phyloP scores from a whole-genome alignment of 768 basidiomycete genomes.

The Serendipita vermifera region DNA sequence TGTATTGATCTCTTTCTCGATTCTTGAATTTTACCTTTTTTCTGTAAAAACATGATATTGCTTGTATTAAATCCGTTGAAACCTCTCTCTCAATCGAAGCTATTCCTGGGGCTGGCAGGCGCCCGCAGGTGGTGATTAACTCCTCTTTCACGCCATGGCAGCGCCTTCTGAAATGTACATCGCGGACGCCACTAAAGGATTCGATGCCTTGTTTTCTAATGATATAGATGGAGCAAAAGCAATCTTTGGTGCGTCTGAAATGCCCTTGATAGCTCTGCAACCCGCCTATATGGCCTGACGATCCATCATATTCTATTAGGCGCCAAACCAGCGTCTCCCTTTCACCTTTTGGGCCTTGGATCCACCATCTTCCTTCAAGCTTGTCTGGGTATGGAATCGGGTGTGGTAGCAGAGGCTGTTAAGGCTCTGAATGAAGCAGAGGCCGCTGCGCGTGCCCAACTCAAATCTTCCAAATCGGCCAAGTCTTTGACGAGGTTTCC shows the following conservation, averaged over 20 bases:
- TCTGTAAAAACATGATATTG: too few relatives aligned
- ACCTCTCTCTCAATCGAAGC: too few relatives aligned
- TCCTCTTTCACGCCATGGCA: too few relatives aligned
- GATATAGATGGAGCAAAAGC: slow-evolving; percentile 43
- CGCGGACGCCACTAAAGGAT: slow-evolving; percentile 34
- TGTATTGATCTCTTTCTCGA: too few relatives aligned
- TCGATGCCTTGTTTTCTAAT: slow-evolving; percentile 57
- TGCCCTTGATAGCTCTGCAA: too few relatives aligned
- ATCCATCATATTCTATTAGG: too few relatives aligned
- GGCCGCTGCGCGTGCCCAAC: slow-evolving; percentile 43
- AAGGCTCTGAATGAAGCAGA: slow-evolving; percentile 44
- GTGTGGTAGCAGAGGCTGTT: slow-evolving; percentile 50
- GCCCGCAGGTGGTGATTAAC: too few relatives aligned
- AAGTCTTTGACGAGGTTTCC: slow-evolving; percentile 30
- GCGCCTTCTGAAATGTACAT: too few relatives aligned
- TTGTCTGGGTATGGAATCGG: slow-evolving; percentile 68
- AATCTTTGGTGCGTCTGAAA: not conserved
- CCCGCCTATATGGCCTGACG: too few relatives aligned
- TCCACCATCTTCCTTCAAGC: slow-evolving; percentile 65
- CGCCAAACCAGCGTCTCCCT: slow-evolving; percentile 35
- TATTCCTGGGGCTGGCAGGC: too few relatives aligned
- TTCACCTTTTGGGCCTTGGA: slow-evolving; percentile 60
- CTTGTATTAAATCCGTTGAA: too few relatives aligned
- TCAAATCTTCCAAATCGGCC: slow-evolving; percentile 27
- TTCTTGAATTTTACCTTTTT: too few relatives aligned